Conservation (phyloP, 2,329 filamentous ascomycete species). For the Volutella citrinella region DNA sequence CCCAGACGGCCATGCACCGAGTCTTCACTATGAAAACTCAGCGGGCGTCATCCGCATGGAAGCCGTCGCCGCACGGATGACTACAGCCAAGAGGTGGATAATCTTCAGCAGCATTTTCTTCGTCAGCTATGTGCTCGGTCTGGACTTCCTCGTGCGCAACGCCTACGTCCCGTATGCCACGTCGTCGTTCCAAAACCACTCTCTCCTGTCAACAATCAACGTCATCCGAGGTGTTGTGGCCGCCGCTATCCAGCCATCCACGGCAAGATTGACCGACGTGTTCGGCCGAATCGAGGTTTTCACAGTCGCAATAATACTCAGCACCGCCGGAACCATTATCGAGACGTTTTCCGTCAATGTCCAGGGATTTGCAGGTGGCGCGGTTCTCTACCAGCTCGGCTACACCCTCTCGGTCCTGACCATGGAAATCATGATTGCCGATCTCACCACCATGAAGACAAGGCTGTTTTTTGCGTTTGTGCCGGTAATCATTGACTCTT, state of each 20-base stretch:
- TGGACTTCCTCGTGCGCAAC: constrained; percentile 50
- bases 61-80: constrained; percentile 45
- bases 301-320: constrained; percentile 52
- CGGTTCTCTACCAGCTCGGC: constrained; percentile 56
- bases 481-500: too few relatives aligned
- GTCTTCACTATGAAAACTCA: too few relatives aligned
- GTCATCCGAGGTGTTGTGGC: constrained; percentile 58
- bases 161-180: constrained; percentile 56
- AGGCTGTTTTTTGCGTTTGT: constrained; percentile 62
- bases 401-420: constrained; percentile 57
- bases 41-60: constrained; percentile 52
- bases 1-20: too few relatives aligned
- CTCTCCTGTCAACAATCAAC: constrained; percentile 56
- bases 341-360: constrained; percentile 49
- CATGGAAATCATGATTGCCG: constrained; percentile 59
- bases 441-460: constrained; percentile 57
- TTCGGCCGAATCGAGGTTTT: constrained; percentile 61
- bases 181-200: constrained; percentile 48
- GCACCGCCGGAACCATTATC: constrained; percentile 51
- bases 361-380: constrained; percentile 49
- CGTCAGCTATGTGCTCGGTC: constrained; percentile 57
- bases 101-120: constrained; percentile 58
- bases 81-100: constrained; percentile 42
- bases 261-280: constrained; percentile 61
- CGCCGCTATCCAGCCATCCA: constrained; percentile 55